phyloP scores from a whole-genome alignment of 2,329 filamentous ascomycete species.

The Aspergillus sergii region DNA sequence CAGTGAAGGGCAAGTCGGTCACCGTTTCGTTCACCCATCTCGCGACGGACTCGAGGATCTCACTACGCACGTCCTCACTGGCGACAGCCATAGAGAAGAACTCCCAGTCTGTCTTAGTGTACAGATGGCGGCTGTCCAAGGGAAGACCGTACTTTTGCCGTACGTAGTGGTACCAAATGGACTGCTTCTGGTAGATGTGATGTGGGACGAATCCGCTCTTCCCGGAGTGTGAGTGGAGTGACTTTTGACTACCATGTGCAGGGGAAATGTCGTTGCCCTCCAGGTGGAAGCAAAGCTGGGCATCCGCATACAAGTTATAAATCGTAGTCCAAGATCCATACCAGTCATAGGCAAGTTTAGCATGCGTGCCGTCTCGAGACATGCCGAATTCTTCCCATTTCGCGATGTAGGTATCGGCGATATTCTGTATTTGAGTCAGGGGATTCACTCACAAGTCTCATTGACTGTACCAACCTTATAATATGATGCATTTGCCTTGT shows the following conservation, averaged over 20 bases:
- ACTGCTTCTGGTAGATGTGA: conserved; percentile 76
- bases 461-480: conserved; percentile 52
- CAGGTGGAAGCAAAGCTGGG: conserved; percentile 77
- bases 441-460: background rate
- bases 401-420: conserved; percentile 67
- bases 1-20: conserved; percentile 76
- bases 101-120: conserved; percentile 90
- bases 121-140: conserved; percentile 78
- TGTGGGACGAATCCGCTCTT: conserved; percentile 68
- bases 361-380: conserved; percentile 69
- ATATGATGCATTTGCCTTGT: conserved; percentile 57
- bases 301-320: conserved; percentile 83
- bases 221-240: conserved; percentile 27
- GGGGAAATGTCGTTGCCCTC: conserved; percentile 43
- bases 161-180: conserved; percentile 76
- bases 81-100: conserved; percentile 84
- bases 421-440: conserved; percentile 43
- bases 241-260: conserved; percentile 25
- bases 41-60: conserved; percentile 74
- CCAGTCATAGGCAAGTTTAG: conserved; percentile 78
- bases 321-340: conserved; percentile 81
- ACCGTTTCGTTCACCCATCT: conserved; percentile 82
- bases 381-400: conserved; percentile 74
- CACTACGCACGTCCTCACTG: conserved; percentile 65
- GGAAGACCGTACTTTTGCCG: conserved; percentile 81